Base-by-base conservation (phyloP, 2,329 filamentous ascomycete genomes). In the Trichoderma sp. region DNA sequence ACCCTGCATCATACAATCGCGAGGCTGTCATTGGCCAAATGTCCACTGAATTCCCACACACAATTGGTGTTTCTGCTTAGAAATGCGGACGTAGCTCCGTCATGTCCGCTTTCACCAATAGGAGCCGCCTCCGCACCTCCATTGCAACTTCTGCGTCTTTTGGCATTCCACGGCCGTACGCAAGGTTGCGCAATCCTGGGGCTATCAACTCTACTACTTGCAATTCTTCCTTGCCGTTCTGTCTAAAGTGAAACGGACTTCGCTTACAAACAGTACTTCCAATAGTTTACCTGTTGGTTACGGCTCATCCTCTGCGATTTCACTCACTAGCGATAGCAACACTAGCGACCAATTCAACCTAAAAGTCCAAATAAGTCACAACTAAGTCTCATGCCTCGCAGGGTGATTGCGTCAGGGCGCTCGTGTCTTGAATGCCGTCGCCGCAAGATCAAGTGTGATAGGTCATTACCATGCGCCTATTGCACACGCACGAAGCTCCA, bases 371-470 rank as follows among this genome's bases (percentile, higher is more conserved):
- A 52, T 25, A 27, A 27, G 22, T 35, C 5, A 22, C 13, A 2
- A 22, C 4, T 10, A 2, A 22, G 6, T 10, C 22, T 19, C 39
- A 70, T 71, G 68, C n/a, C 69, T 48, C 58, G 61, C 22, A 67
- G 68, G 6, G 22, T 52, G 9, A 65, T 65, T 56, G 50, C 67
- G 5, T 27, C 70, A 15, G 69, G 65, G 10, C 58, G 63, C 13
- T 70, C 69, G 7, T 70, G 67, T 34, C 39, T 70, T 5, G 70
- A 70, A 42, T 71, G 70, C 29, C 69, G 70, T 27, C 67, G 70
- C 12, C 70, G 70, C 29, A 71, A 71, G 48, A 70, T 71, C 37
- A 70, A 58, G 59, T 71, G 70, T 35, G 70, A 71, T 29, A 68
- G 70, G 13, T 60, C 50, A 4, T 32, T 67, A 2, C 69, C 70